Base-by-base conservation (phyloP, 768 basidiomycete species). In the Boletus rufocinnamomeus region DNA sequence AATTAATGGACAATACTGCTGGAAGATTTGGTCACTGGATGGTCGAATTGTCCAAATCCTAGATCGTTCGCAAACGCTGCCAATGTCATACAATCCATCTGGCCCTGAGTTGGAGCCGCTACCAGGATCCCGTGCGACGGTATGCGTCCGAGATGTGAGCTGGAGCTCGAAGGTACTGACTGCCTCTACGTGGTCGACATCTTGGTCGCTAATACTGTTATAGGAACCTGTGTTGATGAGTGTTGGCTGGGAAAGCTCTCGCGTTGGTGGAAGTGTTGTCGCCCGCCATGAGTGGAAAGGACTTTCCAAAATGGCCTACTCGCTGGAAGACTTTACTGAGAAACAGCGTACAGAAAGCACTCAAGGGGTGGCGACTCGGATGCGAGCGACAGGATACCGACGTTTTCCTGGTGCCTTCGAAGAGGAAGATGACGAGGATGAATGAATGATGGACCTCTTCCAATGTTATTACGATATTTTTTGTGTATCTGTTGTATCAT, bases 281-380 rank as follows among this genome's bases (percentile, higher is more conserved):
- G 96, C 95, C 6, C 81, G 90, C 63, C 97, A 99, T 65, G 93
- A 98, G 74, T 99, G 95, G 93, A 97, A 95, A 74, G 95, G 95
- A 7, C 75, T 95, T 54, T 82, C 83, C 1, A 95, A 93, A 74
- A 82, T 85, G 76, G 72, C 73, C 0, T 79, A 83, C 40, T 75
- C 75, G 6, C 68, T 97, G 48, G 88, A 93, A 66, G 92, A 95
- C 67, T 88, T 85, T 80, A 79, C 82, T 5, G 88, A 89, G 73
- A 88, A 83, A 66, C 70, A 70, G 38, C 65, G 65, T 43, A 57
- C 37, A 30, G 82, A 84, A 59, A 49, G 60, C 1, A 40, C 51
- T 5, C 74, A 80, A 46, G 50, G 57, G 46, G 47, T 35, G 23
- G 25, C 28, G 19, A 16, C 38, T 21, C 38, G 51, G 25, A 67